phyloP scores from a whole-genome alignment of 2,329 filamentous ascomycete genomes.

The Calonectria hawksworthii region DNA sequence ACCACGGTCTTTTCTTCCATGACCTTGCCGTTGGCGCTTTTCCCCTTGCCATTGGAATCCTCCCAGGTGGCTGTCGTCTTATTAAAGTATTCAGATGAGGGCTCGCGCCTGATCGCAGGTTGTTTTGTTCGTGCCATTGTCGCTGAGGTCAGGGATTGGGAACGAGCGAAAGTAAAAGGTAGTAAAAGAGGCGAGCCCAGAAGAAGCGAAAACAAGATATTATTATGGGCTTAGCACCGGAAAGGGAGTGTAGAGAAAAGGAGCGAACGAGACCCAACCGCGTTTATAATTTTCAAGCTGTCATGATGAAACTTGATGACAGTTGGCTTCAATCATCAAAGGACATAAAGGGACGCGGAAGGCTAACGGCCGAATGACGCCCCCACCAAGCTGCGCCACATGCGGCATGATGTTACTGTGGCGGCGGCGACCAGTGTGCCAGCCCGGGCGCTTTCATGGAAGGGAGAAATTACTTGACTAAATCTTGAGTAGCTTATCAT shows the following conservation, averaged over 20 bases:
- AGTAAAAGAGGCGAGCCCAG: slow-evolving; percentile 3
- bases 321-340: slow-evolving; percentile 44
- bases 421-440: not conserved
- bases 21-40: slow-evolving; percentile 40
- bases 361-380: not conserved
- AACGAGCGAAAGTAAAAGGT: not conserved
- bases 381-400: slow-evolving; percentile 27
- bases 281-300: slow-evolving; percentile 34
- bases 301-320: slow-evolving; percentile 46
- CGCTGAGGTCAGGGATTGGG: not conserved
- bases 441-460: not conserved
- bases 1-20: slow-evolving; percentile 43
- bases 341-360: slow-evolving; percentile 7
- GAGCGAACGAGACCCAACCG: slow-evolving; percentile 7
- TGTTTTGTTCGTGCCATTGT: slow-evolving; percentile 82
- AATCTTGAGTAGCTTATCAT: not conserved
- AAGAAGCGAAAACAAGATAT: not conserved
- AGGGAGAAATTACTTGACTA: not conserved
- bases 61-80: slow-evolving; percentile 58
- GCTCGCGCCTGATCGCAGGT: slow-evolving; percentile 73
- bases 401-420: not conserved
- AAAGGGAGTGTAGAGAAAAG: slow-evolving; percentile 30
- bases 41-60: slow-evolving; percentile 47
- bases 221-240: slow-evolving; percentile 27
- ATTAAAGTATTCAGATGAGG: slow-evolving; percentile 76